Evolutionary conservation across 768 basidiomycete species (phyloP).

Genomic region (Phanerochaete sordida): DNA sequence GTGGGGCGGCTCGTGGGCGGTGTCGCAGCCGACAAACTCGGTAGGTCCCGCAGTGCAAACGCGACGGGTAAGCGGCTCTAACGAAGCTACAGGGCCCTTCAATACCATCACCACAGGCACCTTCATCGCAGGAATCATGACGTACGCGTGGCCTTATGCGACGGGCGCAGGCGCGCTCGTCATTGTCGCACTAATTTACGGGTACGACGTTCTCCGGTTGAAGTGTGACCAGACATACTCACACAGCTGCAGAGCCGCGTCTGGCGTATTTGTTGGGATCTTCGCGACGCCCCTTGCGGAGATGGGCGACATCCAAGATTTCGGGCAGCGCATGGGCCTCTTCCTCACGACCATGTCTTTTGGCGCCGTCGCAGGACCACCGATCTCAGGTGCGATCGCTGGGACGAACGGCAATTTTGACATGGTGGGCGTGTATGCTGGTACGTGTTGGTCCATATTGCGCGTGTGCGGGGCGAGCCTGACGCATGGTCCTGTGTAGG

Average conservation of each 20-base stretch:
- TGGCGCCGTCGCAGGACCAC: conserved; percentile 66
- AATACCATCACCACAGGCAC: conserved; percentile 70
- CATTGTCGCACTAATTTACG: conserved; percentile 57
- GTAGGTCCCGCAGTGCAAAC: conserved; percentile 26
- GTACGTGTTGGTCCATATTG: not conserved
- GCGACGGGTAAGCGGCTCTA: not conserved
- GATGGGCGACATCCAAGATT: conserved; percentile 56
- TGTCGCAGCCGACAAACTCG: conserved; percentile 48
- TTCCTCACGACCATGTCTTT: conserved; percentile 56
- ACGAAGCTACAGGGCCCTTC: conserved; percentile 44
- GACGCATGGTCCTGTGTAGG: not conserved
- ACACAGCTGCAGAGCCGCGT: conserved; percentile 26
- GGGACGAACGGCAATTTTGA: conserved; percentile 48
- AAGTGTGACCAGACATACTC: not conserved
- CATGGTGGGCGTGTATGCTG: conserved; percentile 24
- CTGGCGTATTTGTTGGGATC: conserved; percentile 57
- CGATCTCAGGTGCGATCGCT: conserved; percentile 70
- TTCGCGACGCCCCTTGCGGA: conserved; percentile 60
- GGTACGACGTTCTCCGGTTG: too few species aligned
- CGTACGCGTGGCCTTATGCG: conserved; percentile 71
- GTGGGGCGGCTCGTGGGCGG: conserved; percentile 60
- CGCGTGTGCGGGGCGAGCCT: not conserved
- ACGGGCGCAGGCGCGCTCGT: conserved; percentile 41
- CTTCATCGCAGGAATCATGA: conserved; percentile 49
- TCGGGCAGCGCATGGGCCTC: conserved; percentile 65